phyloP scores from a whole-genome alignment of 192 early-diverging fungal genomes.

The Chytriomyces sp. region DNA sequence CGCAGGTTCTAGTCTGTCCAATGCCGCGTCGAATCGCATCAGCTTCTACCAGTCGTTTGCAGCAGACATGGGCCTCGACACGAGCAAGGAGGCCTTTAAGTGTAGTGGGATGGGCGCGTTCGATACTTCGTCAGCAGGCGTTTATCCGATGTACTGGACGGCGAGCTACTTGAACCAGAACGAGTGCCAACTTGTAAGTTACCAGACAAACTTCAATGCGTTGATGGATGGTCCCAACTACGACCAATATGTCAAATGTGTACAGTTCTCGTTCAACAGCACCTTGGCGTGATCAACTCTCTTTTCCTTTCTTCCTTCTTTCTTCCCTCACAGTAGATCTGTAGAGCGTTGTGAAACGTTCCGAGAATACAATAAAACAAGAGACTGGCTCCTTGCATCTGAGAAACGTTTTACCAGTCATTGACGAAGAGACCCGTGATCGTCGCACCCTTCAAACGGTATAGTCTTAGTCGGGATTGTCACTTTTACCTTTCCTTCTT shows the following conservation, averaged over 20 bases:
- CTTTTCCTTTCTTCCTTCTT: not conserved
- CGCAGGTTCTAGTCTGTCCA: not conserved
- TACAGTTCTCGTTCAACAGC: not conserved
- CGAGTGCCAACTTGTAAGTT: slow-evolving; percentile 7
- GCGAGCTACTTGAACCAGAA: not conserved
- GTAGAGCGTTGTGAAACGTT: not conserved
- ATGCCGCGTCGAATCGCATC: slow-evolving; percentile 11
- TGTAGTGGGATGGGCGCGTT: slow-evolving; percentile 2
- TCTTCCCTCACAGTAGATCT: not conserved
- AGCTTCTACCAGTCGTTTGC: slow-evolving; percentile 2
- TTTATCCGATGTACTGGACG: slow-evolving; percentile 5
- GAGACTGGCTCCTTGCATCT: too few species aligned
- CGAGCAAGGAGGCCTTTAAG: not conserved
- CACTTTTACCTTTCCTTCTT: too few species aligned
- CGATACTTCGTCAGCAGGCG: not conserved
- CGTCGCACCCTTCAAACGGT: too few species aligned
- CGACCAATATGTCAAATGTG: slow-evolving; percentile 4
- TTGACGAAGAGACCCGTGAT: too few species aligned
- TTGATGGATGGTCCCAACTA: slow-evolving; percentile 8
- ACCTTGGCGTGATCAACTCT: not conserved
- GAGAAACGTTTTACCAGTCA: too few species aligned
- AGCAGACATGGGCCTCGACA: not conserved
- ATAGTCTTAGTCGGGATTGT: too few species aligned
- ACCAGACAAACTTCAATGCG: slow-evolving; percentile 18
- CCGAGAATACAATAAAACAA: too few species aligned